Percentiles rank a stretch among this genome's conserved stretches.
phyloP scores from a whole-genome alignment of 2,329 filamentous ascomycete species.

The Alternaria dauci region DNA sequence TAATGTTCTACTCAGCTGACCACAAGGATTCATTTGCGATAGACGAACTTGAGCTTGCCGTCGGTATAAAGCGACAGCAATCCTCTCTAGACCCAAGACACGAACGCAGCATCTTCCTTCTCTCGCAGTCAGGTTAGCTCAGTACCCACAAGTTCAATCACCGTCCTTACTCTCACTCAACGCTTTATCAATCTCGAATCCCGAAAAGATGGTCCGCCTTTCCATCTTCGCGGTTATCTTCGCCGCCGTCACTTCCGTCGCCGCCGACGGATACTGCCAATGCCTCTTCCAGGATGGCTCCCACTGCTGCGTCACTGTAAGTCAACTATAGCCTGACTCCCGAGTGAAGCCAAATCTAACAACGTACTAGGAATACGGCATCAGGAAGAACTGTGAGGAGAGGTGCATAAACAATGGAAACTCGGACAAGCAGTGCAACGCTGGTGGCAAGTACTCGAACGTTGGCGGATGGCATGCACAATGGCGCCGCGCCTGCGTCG shows the following conservation, averaged over 20 bases:
- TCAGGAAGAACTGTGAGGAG: neutral
- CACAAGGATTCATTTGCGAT: neutral
- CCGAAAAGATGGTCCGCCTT: conserved; percentile 10
- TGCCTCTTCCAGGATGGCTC: conserved; percentile 12
- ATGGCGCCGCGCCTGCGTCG: neutral
- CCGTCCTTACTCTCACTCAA: neutral
- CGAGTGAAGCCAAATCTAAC: neutral
- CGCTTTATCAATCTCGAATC: neutral
- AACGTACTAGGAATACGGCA: neutral
- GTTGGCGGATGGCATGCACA: conserved; percentile 1
- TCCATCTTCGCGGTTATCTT: conserved; percentile 5
- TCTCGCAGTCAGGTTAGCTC: neutral
- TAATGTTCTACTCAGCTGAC: conserved; percentile 1
- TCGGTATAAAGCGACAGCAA: neutral
- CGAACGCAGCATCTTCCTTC: conserved; percentile 1
- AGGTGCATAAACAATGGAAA: conserved; percentile 8
- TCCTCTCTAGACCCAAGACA: neutral
- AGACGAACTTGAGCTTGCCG: conserved; percentile 2
- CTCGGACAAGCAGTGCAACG: conserved; percentile 5
- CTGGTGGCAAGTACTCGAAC: conserved; percentile 13
- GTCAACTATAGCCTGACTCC: neutral
- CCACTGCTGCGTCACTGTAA: conserved; percentile 15
- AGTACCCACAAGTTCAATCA: neutral
- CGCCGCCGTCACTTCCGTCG: conserved; percentile 6
- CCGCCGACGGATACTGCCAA: conserved; percentile 11